A percentile compares a stretch with the other conserved stretches of the same genome.
Evolutionary conservation across 2,329 filamentous ascomycete genomes (phyloP).

Genomic region (Graphium sp.): DNA sequence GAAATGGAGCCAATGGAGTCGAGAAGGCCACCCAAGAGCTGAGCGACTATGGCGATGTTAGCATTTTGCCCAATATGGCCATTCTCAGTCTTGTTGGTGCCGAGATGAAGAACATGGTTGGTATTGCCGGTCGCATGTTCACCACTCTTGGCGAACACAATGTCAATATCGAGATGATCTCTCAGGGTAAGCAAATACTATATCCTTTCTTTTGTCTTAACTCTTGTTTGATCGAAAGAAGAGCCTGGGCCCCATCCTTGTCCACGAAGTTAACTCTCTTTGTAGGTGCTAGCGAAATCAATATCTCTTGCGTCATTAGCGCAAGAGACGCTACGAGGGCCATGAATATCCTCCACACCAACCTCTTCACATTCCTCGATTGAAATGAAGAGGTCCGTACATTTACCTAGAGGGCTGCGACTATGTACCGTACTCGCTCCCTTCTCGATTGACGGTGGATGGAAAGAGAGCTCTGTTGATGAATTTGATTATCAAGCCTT

Average conservation of each 20-base stretch:
- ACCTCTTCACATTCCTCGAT: slow-evolving; percentile 90
- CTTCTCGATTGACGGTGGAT: too few relatives aligned
- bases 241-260: too few relatives aligned
- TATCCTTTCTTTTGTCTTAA: slow-evolving; percentile 1
- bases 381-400: too few relatives aligned
- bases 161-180: slow-evolving; percentile 99
- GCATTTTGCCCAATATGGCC: slow-evolving; percentile 80
- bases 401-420: too few relatives aligned
- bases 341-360: slow-evolving; percentile 91
- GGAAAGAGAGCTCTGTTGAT: too few relatives aligned
- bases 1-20: slow-evolving; percentile 43
- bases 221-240: too few relatives aligned
- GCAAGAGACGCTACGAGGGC: slow-evolving; percentile 80
- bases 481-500: too few relatives aligned
- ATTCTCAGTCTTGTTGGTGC: slow-evolving; percentile 89
- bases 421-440: too few relatives aligned
- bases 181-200: slow-evolving; percentile 66
- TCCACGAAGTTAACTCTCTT: slow-evolving; percentile 5
- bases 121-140: slow-evolving; percentile 89
- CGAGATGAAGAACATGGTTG: slow-evolving; percentile 95
- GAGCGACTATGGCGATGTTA: slow-evolving; percentile 71
- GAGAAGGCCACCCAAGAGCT: slow-evolving; percentile 60
- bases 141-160: slow-evolving; percentile 82
- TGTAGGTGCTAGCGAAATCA: slow-evolving; percentile 90
- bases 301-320: slow-evolving; percentile 95